A percentile compares a stretch with the other conserved stretches of the same genome.
Evolutionary conservation across 306 rosid genomes (phyloP).

Genomic region (Phaseolus lunatus): DNA sequence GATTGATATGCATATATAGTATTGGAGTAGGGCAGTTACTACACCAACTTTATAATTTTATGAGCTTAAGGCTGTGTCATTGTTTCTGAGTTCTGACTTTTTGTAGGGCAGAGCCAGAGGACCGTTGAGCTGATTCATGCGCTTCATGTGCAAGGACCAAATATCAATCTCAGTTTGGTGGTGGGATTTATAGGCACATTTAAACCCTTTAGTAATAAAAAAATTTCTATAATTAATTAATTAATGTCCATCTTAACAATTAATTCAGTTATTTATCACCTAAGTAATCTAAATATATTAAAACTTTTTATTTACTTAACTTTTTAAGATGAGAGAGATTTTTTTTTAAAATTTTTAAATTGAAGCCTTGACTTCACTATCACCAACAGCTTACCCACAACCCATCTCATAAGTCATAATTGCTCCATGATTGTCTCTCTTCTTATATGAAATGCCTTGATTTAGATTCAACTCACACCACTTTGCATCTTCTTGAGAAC

Average conservation of each 20-base stretch:
- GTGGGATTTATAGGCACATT: background rate
- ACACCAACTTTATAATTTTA: no score
- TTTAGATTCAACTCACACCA: background rate
- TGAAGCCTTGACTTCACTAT: slow-evolving; percentile 5
- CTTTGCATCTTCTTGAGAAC: background rate
- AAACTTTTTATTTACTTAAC: no score
- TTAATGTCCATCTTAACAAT: background rate
- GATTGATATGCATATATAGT: no score
- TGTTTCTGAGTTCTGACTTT: background rate
- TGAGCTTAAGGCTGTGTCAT: background rate
- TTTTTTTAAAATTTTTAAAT: background rate
- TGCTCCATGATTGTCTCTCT: slow-evolving; percentile 24
- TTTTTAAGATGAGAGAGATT: background rate
- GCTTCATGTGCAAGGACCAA: slow-evolving; percentile 8
- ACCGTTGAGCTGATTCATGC: background rate
- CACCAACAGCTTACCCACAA: slow-evolving; percentile 30
- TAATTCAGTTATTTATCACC: background rate
- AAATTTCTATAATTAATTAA: background rate
- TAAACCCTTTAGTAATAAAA: no score
- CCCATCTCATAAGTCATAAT: slow-evolving; percentile 24
- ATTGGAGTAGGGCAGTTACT: no score
- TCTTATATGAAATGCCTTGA: slow-evolving; percentile 28
- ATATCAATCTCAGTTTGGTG: background rate
- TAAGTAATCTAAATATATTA: no score
- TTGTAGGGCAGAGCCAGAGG: background rate